Evolutionary conservation across 192 early-diverging fungal genomes (phyloP).

Genomic region (Umbelopsis sp.): DNA sequence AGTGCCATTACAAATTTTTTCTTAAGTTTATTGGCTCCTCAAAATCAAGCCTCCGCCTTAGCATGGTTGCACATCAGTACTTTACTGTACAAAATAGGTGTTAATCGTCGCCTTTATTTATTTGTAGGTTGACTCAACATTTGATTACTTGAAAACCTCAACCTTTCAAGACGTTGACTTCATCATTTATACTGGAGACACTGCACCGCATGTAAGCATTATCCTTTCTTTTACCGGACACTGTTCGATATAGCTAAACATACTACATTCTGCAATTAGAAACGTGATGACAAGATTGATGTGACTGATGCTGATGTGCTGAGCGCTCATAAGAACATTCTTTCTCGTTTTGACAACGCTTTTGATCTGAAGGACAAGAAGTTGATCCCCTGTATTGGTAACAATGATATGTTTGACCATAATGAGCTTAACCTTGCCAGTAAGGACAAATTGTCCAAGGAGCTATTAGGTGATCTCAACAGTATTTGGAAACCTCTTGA

Average conservation of each 20-base stretch:
- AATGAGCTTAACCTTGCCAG: conserved; percentile 20
- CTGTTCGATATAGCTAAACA: neutral
- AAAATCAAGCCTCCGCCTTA: too few species aligned
- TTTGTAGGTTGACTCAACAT: conserved; percentile 30
- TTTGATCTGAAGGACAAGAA: conserved; percentile 21
- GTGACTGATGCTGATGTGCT: conserved; percentile 27
- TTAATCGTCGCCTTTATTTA: neutral
- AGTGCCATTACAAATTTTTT: neutral
- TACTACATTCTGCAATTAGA: neutral
- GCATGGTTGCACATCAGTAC: too few species aligned
- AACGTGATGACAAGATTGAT: conserved; percentile 23
- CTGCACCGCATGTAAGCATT: conserved; percentile 39
- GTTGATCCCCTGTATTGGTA: conserved; percentile 43
- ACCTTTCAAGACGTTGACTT: conserved; percentile 38
- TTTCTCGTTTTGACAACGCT: conserved; percentile 25
- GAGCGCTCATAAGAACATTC: conserved; percentile 23
- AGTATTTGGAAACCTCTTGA: conserved; percentile 37
- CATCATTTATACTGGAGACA: conserved; percentile 46
- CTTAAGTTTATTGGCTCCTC: too few species aligned
- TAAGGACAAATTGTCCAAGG: neutral
- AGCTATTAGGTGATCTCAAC: conserved; percentile 11
- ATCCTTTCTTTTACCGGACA: neutral
- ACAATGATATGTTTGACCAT: conserved; percentile 40
- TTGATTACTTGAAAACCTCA: conserved; percentile 31
- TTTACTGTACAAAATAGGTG: neutral